phyloP scores from a whole-genome alignment of 2,329 filamentous ascomycete species.

The Fusarium oligoseptatum region DNA sequence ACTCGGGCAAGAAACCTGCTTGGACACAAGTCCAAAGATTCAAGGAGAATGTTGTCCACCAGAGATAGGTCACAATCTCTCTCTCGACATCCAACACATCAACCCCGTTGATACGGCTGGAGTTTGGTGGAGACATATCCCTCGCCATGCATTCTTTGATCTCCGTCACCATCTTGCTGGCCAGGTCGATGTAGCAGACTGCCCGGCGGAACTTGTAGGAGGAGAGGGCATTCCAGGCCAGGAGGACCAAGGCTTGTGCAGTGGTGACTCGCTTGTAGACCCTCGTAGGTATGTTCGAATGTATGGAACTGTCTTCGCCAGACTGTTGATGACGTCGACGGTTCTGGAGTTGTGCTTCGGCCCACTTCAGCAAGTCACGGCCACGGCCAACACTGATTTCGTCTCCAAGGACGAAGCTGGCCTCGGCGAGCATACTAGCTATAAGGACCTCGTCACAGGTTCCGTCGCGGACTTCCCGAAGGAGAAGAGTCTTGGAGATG shows the following conservation, averaged over 20 bases:
- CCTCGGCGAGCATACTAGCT: constrained; percentile 56
- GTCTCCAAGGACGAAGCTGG: constrained; percentile 51
- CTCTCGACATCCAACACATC: constrained; percentile 56
- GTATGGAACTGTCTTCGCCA: constrained; percentile 37
- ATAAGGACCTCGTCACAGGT: constrained; percentile 56
- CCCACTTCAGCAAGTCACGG: constrained; percentile 52
- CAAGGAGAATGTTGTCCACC: constrained; percentile 56
- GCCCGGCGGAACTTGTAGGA: constrained; percentile 50
- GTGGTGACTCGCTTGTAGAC: constrained; percentile 51
- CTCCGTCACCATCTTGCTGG: constrained; percentile 48
- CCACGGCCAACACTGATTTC: constrained; percentile 45
- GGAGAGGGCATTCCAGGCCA: constrained; percentile 55
- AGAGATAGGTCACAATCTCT: constrained; percentile 55
- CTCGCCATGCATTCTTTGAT: constrained; percentile 50
- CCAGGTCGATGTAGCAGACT: constrained; percentile 53
- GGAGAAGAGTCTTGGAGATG: constrained; percentile 57
- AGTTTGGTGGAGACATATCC: constrained; percentile 44
- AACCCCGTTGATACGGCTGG: constrained; percentile 57
- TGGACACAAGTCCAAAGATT: constrained; percentile 56
- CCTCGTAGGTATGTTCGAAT: constrained; percentile 49
- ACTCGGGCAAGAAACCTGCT: constrained; percentile 46
- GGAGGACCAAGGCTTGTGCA: constrained; percentile 51
- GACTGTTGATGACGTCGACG: constrained; percentile 41
- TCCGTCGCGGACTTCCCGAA: constrained; percentile 54
- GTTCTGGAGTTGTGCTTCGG: constrained; percentile 49